Base-by-base conservation (phyloP, 306 rosid genomes). In the Rubus idaeus region DNA sequence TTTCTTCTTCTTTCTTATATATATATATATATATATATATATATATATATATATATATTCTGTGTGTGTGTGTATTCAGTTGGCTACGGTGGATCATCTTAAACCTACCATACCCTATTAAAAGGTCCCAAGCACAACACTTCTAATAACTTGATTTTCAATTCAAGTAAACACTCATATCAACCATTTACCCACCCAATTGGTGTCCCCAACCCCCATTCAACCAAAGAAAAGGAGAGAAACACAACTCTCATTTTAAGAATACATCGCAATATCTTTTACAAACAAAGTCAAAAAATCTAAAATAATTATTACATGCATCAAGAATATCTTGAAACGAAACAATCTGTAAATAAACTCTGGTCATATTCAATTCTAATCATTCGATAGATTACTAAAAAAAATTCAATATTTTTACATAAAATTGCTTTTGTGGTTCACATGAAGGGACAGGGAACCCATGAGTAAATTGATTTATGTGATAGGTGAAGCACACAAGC, bases 401-500 rank as follows among this genome's bases (percentile, higher is more conserved):
- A 13, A 12, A 2, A 51, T 64, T 46, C 20, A 50, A 50, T 6
- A n/a, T 65, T 35, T 67, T n/a, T 9, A 55, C 10, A 20, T 16
- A 45, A 6, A 23, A 3, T 10, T 72, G 35, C 68, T 52, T 39
- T 42, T 63, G 21, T 20, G 10, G 66, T 49, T 68, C 37, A 37
- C 14, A 58, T 63, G 46, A 73, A 69, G 56, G 51, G 51, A 37
- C 23, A 17, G 21, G 30, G 7, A 77, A 72, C 60, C 70, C 49
- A 50, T 50, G 23, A 73, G 18, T 47, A 70, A 65, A 82, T 62
- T 84, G 44, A 52, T 30, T 42, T 35, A 53, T 69, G 45, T 80
- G 10, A 73, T 68, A 71, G 42, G 18, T 68, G 53, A 74, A 62
- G 60, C 3, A 37, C 45, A 77, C 23, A 80, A 78, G 77, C 53